phyloP scores from a whole-genome alignment of 1,139 yeast species.

The Nadsonia starkeyi-henricii region DNA sequence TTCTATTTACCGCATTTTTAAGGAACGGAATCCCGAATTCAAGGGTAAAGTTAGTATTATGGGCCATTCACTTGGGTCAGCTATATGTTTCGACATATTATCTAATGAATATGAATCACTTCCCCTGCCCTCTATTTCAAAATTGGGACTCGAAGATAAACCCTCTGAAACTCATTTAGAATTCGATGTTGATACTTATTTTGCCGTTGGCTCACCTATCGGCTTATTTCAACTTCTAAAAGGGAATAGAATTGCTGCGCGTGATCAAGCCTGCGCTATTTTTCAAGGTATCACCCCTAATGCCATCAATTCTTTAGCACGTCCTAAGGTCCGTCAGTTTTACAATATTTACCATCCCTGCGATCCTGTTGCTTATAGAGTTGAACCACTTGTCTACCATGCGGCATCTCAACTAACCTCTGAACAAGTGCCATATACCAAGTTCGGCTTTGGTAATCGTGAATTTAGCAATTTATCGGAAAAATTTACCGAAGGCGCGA shows the following conservation, averaged over 20 bases:
- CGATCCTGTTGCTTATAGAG: slow-evolving; percentile 77
- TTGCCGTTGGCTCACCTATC: slow-evolving; percentile 76
- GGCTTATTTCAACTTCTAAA: slow-evolving; percentile 67
- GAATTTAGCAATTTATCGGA: slow-evolving; percentile 29
- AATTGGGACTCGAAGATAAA: not conserved
- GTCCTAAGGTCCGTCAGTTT: slow-evolving; percentile 29
- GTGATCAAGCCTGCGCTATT: slow-evolving; percentile 15
- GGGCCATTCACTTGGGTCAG: slow-evolving; percentile 86
- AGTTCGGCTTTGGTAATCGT: slow-evolving; percentile 32
- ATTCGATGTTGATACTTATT: slow-evolving; percentile 58
- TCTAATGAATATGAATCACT: slow-evolving; percentile 26
- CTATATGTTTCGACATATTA: slow-evolving; percentile 61
- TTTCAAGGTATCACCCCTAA: slow-evolving; percentile 2
- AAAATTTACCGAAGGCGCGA: slow-evolving; percentile 31
- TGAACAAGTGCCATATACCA: slow-evolving; percentile 41
- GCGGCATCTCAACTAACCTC: slow-evolving; percentile 47
- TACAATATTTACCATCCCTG: slow-evolving; percentile 79
- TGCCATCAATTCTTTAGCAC: not conserved
- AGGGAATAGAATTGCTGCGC: slow-evolving; percentile 37
- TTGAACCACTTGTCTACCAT: slow-evolving; percentile 64
- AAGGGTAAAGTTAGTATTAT: slow-evolving; percentile 64
- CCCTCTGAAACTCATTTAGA: slow-evolving; percentile 12
- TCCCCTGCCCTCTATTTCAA: no score
- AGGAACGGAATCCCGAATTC: slow-evolving; percentile 50
- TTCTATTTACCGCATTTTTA: slow-evolving; percentile 41